A percentile compares a stretch with the other conserved stretches of the same genome.
Conservation (phyloP, 2,329 filamentous ascomycete genomes). For the Coniochaeta prunicola region DNA sequence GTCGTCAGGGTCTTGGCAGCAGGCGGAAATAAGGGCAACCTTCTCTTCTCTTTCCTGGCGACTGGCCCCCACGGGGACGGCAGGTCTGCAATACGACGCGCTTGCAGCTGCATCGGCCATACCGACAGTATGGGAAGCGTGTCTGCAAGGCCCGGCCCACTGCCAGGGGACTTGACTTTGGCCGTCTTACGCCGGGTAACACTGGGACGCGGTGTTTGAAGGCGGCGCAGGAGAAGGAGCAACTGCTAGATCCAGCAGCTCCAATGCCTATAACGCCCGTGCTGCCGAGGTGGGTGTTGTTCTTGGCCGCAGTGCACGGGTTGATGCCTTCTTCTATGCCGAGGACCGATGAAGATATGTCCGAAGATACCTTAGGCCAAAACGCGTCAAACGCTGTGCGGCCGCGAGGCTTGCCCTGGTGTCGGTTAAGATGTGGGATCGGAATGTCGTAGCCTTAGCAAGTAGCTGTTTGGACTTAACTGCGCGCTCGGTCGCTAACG, state of each 20-base stretch:
- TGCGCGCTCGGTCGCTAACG: slow-evolving; percentile 79
- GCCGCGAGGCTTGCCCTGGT: slow-evolving; percentile 61
- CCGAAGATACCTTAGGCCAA: slow-evolving; percentile 78
- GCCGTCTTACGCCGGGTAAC: slow-evolving; percentile 22
- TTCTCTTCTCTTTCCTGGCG: slow-evolving; percentile 53
- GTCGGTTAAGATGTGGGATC: slow-evolving; percentile 71
- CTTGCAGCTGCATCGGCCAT: not conserved
- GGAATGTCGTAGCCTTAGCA: slow-evolving; percentile 71
- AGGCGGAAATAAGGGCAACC: slow-evolving; percentile 73
- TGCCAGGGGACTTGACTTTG: not conserved
- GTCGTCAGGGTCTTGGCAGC: slow-evolving; percentile 63
- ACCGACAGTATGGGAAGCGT: not conserved
- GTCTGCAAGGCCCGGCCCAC: not conserved
- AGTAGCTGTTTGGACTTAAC: slow-evolving; percentile 73
- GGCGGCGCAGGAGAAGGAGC: slow-evolving; percentile 11
- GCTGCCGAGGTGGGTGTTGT: slow-evolving; percentile 41
- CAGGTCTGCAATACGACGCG: slow-evolving; percentile 1
- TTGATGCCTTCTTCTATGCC: slow-evolving; percentile 56
- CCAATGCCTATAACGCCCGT: slow-evolving; percentile 2
- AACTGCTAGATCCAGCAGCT: slow-evolving; percentile 1
- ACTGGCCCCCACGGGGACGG: slow-evolving; percentile 11
- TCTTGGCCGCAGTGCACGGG: slow-evolving; percentile 51
- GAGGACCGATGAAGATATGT: slow-evolving; percentile 71
- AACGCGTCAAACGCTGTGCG: slow-evolving; percentile 72
- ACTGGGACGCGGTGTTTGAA: slow-evolving; percentile 33